phyloP scores from a whole-genome alignment of 192 early-diverging fungal genomes.

The Coemansia sp. region DNA sequence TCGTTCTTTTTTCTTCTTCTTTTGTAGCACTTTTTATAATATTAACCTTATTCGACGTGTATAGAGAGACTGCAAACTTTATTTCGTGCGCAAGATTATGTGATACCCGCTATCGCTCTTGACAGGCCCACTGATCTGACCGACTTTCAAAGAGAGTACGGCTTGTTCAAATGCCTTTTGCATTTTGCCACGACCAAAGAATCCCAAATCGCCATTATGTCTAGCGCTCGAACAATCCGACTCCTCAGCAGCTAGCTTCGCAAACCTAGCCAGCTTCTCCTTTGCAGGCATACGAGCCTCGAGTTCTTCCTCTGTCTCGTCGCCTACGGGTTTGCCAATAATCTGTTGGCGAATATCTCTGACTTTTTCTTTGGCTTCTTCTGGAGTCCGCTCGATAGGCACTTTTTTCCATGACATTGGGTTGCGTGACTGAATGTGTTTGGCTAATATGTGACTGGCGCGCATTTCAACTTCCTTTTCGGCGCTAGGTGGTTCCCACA shows the following conservation, averaged over 20 bases:
- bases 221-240: constrained; percentile 95
- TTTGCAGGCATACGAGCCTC: constrained; percentile 16
- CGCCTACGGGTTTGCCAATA: constrained; percentile 3
- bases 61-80: constrained; percentile 16
- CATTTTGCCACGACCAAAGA: constrained; percentile 89
- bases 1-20: background rate
- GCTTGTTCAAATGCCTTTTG: constrained; percentile 90
- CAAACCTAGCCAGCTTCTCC: constrained; percentile 63
- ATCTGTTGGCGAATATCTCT: constrained; percentile 68
- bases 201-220: constrained; percentile 84
- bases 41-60: background rate
- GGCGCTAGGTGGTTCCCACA: constrained; percentile 72
- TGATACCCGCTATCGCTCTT: constrained; percentile 93
- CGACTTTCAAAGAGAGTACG: constrained; percentile 80
- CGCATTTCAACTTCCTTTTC: constrained; percentile 56
- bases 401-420: constrained; percentile 91
- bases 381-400: constrained; percentile 87
- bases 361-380: constrained; percentile 81
- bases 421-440: constrained; percentile 81
- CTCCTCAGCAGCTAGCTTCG: constrained; percentile 72
- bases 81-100: constrained; percentile 88
- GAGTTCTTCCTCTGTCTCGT: constrained; percentile 10
- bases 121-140: constrained; percentile 79
- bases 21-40: background rate
- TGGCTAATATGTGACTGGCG: constrained; percentile 90